phyloP scores from a whole-genome alignment of 2,329 filamentous ascomycete species.

The Alternaria brassicicola region DNA sequence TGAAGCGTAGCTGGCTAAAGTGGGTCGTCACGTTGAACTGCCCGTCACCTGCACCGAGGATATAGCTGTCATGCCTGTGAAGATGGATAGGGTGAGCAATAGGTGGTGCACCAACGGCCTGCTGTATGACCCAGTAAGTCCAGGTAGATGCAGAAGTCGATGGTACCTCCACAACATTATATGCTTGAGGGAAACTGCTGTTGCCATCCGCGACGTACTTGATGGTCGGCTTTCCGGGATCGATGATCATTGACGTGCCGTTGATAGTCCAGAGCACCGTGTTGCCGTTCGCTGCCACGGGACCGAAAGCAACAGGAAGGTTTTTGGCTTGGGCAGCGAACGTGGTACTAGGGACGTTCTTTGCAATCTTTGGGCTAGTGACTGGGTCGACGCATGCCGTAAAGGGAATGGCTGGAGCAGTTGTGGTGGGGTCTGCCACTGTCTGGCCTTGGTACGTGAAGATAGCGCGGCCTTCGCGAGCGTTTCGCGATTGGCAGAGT shows the following conservation, averaged over 20 bases:
- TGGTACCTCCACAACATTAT: conserved; percentile 53
- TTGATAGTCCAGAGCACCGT: conserved; percentile 49
- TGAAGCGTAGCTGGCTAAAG: conserved; percentile 39
- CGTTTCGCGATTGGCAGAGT: conserved; percentile 30
- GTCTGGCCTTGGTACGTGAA: conserved; percentile 47
- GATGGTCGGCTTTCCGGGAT: conserved; percentile 57
- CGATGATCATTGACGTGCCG: conserved; percentile 54
- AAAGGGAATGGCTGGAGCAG: conserved; percentile 28
- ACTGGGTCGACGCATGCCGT: conserved; percentile 46
- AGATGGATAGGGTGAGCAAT: conserved; percentile 47
- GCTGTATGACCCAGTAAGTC: conserved; percentile 58
- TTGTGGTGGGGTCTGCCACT: conserved; percentile 44
- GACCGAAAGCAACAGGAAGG: conserved; percentile 39
- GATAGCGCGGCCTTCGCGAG: conserved; percentile 45
- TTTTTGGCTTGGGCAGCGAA: conserved; percentile 34
- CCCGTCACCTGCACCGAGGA: conserved; percentile 44
- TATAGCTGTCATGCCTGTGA: conserved; percentile 35
- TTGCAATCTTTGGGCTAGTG: conserved; percentile 44
- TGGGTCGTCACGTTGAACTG: conserved; percentile 18
- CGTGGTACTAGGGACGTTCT: conserved; percentile 40
- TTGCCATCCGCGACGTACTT: conserved; percentile 52
- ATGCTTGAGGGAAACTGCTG: conserved; percentile 47
- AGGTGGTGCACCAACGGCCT: conserved; percentile 41
- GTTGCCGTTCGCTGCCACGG: conserved; percentile 33
- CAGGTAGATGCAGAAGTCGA: conserved; percentile 36